phyloP scores from a whole-genome alignment of 73 alveolate species.

The Symbiodinium natans region DNA sequence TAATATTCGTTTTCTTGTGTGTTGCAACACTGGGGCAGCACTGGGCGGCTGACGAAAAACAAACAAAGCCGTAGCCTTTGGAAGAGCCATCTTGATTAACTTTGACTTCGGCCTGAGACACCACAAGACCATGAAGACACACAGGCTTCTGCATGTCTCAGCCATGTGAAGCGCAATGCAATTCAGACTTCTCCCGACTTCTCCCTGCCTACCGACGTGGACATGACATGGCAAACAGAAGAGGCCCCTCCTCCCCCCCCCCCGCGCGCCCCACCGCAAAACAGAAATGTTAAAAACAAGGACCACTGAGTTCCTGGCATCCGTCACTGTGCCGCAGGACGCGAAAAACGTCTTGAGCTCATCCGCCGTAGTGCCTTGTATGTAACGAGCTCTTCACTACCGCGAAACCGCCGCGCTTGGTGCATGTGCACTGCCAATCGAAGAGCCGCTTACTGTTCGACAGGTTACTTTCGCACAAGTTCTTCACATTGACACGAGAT shows the following conservation, averaged over 20 bases:
- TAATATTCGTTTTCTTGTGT: too few relatives aligned
- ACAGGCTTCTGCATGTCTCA: neutral
- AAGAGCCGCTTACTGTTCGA: neutral
- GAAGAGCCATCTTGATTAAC: slow-evolving; percentile 31
- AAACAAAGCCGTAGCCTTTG: slow-evolving; percentile 53
- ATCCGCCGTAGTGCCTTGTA: slow-evolving; percentile 19
- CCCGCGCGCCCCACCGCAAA: too few relatives aligned
- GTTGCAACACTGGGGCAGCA: too few relatives aligned
- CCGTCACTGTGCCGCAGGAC: slow-evolving; percentile 21
- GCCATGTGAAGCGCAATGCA: neutral
- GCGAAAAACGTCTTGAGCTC: slow-evolving; percentile 31
- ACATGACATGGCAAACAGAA: neutral
- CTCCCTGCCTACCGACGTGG: too few relatives aligned
- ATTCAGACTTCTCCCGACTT: too few relatives aligned
- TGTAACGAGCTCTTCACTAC: too few relatives aligned
- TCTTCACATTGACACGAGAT: slow-evolving; percentile 69
- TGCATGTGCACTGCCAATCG: neutral
- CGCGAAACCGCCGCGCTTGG: too few relatives aligned
- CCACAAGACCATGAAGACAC: neutral
- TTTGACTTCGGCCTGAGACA: slow-evolving; percentile 31
- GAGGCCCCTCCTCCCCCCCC: too few relatives aligned
- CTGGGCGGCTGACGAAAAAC: slow-evolving; percentile 13
- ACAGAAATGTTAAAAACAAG: too few relatives aligned
- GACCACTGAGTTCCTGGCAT: neutral
- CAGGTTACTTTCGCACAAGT: slow-evolving; percentile 33